Conservation (phyloP, 2,329 filamentous ascomycete species). For the Fusarium staphyleae region DNA sequence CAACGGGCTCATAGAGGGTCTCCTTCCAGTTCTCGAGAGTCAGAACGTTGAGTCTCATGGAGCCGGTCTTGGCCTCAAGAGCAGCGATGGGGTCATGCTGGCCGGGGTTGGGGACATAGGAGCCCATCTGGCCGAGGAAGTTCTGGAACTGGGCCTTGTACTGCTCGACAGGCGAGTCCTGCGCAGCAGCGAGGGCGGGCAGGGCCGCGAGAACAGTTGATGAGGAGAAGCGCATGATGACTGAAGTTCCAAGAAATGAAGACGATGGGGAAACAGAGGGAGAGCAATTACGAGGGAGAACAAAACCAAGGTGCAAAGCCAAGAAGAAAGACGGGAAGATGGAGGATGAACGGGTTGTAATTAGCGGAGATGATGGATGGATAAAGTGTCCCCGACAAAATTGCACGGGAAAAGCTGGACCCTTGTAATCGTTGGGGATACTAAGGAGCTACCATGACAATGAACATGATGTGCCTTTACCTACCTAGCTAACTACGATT, state of each 20-base stretch:
- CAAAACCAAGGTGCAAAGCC: background rate
- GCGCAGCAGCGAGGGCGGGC: slow-evolving; percentile 62
- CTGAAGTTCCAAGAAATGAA: slow-evolving; percentile 9
- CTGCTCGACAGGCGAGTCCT: slow-evolving; percentile 59
- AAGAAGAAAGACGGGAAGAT: slow-evolving; percentile 26
- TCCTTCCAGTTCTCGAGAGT: slow-evolving; percentile 76
- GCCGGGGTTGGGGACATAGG: slow-evolving; percentile 59
- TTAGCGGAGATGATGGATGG: slow-evolving; percentile 38
- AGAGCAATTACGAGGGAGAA: slow-evolving; percentile 12
- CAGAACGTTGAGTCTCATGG: slow-evolving; percentile 58
- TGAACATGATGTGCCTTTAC: background rate
- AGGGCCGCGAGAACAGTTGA: slow-evolving; percentile 59
- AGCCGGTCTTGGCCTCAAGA: slow-evolving; percentile 49
- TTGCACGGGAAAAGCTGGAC: slow-evolving; percentile 37
- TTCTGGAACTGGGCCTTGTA: slow-evolving; percentile 70
- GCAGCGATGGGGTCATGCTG: slow-evolving; percentile 52
- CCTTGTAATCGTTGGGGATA: slow-evolving; percentile 39
- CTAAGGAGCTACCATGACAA: background rate
- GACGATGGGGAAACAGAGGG: slow-evolving; percentile 14
- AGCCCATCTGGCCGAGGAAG: slow-evolving; percentile 66
- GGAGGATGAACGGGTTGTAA: slow-evolving; percentile 25
- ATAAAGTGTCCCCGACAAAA: slow-evolving; percentile 33
- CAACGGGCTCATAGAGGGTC: slow-evolving; percentile 68
- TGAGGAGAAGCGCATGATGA: slow-evolving; percentile 66
- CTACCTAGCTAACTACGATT: background rate